These are phyloP conservation scores for Apiotrichum domesticum DNA, from an alignment of 1,284 basidiomycete species.

Conservation along the genomic window DNA sequence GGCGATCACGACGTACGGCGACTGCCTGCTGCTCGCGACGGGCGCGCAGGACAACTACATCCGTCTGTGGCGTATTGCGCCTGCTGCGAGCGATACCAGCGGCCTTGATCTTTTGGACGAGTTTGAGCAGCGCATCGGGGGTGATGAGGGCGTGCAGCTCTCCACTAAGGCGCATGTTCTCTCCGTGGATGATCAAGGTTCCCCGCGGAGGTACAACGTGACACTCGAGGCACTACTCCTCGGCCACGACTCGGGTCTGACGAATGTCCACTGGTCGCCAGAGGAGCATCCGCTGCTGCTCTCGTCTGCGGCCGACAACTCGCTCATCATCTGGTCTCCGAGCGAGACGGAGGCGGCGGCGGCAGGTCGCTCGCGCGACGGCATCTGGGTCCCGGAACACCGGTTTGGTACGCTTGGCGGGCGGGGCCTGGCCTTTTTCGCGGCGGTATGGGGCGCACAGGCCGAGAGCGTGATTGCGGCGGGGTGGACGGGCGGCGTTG, in stretches of 20 bases:
- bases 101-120: slow-evolving; percentile 69
- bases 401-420: slow-evolving; percentile 89
- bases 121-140: slow-evolving; percentile 71
- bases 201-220: slow-evolving; percentile 55
- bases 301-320: slow-evolving; percentile 86
- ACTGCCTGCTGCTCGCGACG: slow-evolving; percentile 65
- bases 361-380: slow-evolving; percentile 38
- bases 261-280: slow-evolving; percentile 73
- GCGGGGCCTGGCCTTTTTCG: slow-evolving; percentile 81
- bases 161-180: slow-evolving; percentile 75
- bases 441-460: slow-evolving; percentile 62
- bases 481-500: slow-evolving; percentile 89
- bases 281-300: slow-evolving; percentile 54
- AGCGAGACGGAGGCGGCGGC: slow-evolving; percentile 28
- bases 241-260: slow-evolving; percentile 88
- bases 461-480: slow-evolving; percentile 63
- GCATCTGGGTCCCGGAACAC: slow-evolving; percentile 80
- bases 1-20: slow-evolving; percentile 54
- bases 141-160: slow-evolving; percentile 65
- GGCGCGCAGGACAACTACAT: slow-evolving; percentile 90
- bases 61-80: slow-evolving; percentile 68
- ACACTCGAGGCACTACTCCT: slow-evolving; percentile 86
- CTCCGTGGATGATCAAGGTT: slow-evolving; percentile 54
- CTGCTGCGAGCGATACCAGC: slow-evolving; percentile 47
- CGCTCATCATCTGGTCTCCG: slow-evolving; percentile 74